Evolutionary conservation across 2,329 filamentous ascomycete species (phyloP).

Genomic region (Apiospora hydei): DNA sequence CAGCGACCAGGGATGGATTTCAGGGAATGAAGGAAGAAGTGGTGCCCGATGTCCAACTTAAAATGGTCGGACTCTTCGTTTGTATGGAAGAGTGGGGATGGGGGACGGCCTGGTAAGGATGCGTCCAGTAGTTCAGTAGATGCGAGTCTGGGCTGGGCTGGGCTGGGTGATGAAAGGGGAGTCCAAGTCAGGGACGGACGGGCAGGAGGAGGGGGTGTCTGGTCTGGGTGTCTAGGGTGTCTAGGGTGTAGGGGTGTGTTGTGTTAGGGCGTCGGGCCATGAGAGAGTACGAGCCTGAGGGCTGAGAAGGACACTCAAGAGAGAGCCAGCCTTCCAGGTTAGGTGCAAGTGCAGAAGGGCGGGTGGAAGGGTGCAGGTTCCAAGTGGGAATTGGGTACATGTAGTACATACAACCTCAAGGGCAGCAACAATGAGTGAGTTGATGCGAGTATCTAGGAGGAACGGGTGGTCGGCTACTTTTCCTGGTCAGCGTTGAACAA

Average conservation of each 20-base stretch:
- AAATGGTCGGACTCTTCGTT: constrained; percentile 21
- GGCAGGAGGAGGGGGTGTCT: not conserved
- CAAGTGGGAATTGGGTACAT: not conserved
- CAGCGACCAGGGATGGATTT: constrained; percentile 16
- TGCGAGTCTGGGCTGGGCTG: constrained; percentile 5
- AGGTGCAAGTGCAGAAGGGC: not conserved
- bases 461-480: not conserved
- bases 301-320: not conserved
- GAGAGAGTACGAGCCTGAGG: not conserved
- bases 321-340: not conserved
- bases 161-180: constrained; percentile 3
- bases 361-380: not conserved
- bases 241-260: not conserved
- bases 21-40: constrained; percentile 21
- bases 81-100: constrained; percentile 19
- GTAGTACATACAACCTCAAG: not conserved
- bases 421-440: not conserved
- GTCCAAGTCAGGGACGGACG: not conserved
- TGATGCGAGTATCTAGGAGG: not conserved
- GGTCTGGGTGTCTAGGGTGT: not conserved
- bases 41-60: constrained; percentile 18
- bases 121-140: not conserved
- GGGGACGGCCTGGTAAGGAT: constrained; percentile 11
- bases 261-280: not conserved
- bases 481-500: constrained; percentile 9